Base-by-base conservation (phyloP, 2,329 filamentous ascomycete genomes). In the Xylariaceae sp. region DNA sequence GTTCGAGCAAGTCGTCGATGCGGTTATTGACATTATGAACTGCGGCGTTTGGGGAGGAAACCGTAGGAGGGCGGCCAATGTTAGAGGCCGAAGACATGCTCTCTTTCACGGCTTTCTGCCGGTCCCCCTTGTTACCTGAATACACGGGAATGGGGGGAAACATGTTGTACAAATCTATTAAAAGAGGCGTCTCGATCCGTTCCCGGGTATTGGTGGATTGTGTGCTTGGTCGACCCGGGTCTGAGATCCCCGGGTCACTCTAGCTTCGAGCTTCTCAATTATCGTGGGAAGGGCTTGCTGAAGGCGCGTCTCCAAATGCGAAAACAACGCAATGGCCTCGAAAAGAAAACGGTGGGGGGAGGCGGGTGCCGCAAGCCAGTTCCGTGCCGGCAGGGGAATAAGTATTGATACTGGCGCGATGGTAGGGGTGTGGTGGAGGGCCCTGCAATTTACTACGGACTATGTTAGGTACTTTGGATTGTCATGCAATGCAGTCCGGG, bases 1-100 rank as follows among this genome's bases (percentile, higher is more conserved):
- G 83, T 56, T 81, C 83, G 54, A 87, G 71, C 51, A 82, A 74
- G 55, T 81, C 78, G 56, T 73, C 66, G 46, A 75, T 52, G 53
- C 50, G 44, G 37, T 62, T 46, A 20, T 48, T 48, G 32, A 56
- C 45, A 48, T 55, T 54, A 46, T 57, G 52, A 52, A 58, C 52
- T 43, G 61, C 45, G 47, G 51, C 26, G 26, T 43, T 52, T 44
- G 50, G 52, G 45, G 53, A 57, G 32, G 62, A n/a, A n/a, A n/a
- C 47, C 26, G 60, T 61, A 7, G 57, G 61, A 52, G 58, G 60
- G 40, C 58, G 60, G 48, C 58, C 26, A 40, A 53, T 53, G 53
- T 67, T 60, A 54, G 61, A 48, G 44, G 59, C 52, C 41, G 54
- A 55, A 45, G 56, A 61, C 40, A 52, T 53, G 40, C 48, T 52